Evolutionary conservation across 441 rosid genomes (phyloP), one percentile per base, ranked within the genome.

Genomic region (Brassica balearica): DNA sequence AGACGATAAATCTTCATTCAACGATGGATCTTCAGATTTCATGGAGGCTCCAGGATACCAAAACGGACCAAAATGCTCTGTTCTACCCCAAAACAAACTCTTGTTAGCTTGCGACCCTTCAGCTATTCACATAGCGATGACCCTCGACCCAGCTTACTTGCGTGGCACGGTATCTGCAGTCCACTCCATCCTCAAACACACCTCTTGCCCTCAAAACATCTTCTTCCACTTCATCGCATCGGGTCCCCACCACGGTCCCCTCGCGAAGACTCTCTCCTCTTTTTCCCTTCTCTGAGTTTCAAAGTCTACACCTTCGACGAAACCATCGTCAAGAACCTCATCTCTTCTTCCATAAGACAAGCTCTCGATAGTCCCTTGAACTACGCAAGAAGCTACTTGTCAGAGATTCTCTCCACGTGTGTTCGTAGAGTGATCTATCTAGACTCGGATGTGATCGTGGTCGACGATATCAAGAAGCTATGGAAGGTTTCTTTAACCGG

Each of bases 121-220:
- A 11, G 69, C 83, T 25, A 82, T 93, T 77, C 93, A 86, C 32
- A 67, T 90, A 14, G 89, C 93, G 0, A 91, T 93, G 95, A 91
- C 95, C 0, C 90, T 93, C 1, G 96, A 93, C 51, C 83, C 91
- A 2, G 74, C 81, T 60, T 93, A 93, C 82, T 77, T 91, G 10
- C 81, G 98, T 19, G 98, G 96, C 19, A 85, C 91, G 34, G 60
- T 91, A 4, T 93, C 96, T 1, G 96, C 95, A 2, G 85, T 88
- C 10, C 89, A 91, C 61, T 93, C 98, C 0, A 88, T 91, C 61
- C 85, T 93, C 73, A 88, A 80, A n/a, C 93, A 93, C 83, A 38
- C 89, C 29, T 86, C 95, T 61, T 93, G 96, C 79, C 98, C 98
- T 6, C 74, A 89, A 73, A 88, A 85, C 58, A 68, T 88, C 62